Evolutionary conservation across 495 filamentous ascomycete species (phyloP), one percentile per base, ranked within the genome.

Genomic region (Trichocladium antarcticum): DNA sequence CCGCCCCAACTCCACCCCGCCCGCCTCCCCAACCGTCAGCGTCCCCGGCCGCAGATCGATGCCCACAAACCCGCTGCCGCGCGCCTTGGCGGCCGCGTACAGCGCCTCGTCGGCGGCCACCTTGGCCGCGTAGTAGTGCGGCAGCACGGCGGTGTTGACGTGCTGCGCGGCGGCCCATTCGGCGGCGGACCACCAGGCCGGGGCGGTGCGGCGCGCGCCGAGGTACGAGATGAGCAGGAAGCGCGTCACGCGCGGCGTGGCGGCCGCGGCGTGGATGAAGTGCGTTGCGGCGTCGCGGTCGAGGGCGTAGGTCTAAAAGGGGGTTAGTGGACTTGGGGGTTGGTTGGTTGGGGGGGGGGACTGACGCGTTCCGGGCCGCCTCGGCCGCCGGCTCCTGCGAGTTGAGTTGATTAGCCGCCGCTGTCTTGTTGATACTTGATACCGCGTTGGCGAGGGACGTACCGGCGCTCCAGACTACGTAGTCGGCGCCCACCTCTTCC

Each of bases 381-480:
- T 66, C 86, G 86, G 7, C 86, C 85, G 31, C 83, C 86, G 19
- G 85, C 85, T 20, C 80, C 79, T 79, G 37, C n/a, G n/a, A n/a
- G n/a, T n/a, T n/a, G n/a, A n/a, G n/a, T n/a, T n/a, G n/a, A n/a
- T n/a, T n/a, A n/a, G n/a, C n/a, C n/a, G n/a, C n/a, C n/a, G n/a
- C n/a, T n/a, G n/a, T n/a, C n/a, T n/a, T n/a, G n/a, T n/a, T n/a
- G n/a, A n/a, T n/a, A n/a, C n/a, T n/a, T n/a, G n/a, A n/a, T n/a
- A n/a, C n/a, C n/a, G n/a, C n/a, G n/a, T n/a, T n/a, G n/a, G n/a
- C n/a, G n/a, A n/a, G n/a, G 8, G 8, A 34, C 68, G 36, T 64
- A 82, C 82, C 85, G 31, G 87, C 87, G 57, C 80, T 79, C 81
- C 81, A 94, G 39, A 90, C 75, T 9, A 93, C 80, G 61, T 82